These are phyloP conservation scores for Sporobolomyces phaffii DNA, from an alignment of 768 basidiomycete species.

Conservation along the genomic window DNA sequence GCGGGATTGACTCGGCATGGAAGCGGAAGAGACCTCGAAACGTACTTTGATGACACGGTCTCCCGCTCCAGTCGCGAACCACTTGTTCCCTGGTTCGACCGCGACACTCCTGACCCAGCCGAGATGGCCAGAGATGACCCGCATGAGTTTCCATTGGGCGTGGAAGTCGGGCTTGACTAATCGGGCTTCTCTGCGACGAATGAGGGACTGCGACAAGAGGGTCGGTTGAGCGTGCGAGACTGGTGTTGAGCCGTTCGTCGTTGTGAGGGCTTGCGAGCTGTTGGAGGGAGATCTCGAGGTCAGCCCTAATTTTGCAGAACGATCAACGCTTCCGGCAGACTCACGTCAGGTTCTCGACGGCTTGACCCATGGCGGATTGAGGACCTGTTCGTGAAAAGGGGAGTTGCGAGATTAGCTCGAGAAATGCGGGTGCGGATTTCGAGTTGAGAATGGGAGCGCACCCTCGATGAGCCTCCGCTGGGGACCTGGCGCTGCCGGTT, in stretches of 20 bases:
- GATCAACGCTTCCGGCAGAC: not conserved
- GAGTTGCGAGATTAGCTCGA: not conserved
- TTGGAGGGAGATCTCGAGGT: not conserved
- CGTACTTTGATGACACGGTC: slow-evolving; percentile 82
- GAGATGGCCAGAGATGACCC: slow-evolving; percentile 94
- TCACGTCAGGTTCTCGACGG: slow-evolving; percentile 26
- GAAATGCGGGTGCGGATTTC: no score
- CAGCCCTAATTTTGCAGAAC: not conserved
- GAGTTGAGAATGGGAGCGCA: slow-evolving; percentile 3
- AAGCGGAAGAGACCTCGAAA: no score
- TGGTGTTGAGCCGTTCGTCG: slow-evolving; percentile 11
- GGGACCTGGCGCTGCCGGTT: slow-evolving; percentile 3
- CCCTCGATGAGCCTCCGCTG: slow-evolving; percentile 37
- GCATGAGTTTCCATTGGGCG: slow-evolving; percentile 87
- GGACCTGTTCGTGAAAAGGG: slow-evolving; percentile 11
- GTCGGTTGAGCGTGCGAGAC: slow-evolving; percentile 42
- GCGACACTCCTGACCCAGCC: slow-evolving; percentile 96
- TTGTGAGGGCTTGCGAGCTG: slow-evolving; percentile 35
- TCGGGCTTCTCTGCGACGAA: slow-evolving; percentile 84
- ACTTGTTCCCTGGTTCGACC: slow-evolving; percentile 94
- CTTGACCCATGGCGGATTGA: slow-evolving; percentile 29
- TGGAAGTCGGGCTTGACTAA: slow-evolving; percentile 95
- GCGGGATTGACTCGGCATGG: no score
- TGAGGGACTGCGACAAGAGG: slow-evolving; percentile 75
- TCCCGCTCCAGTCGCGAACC: slow-evolving; percentile 97